Evolutionary conservation across 345 rosid species (phyloP).

Genomic region (Gossypium bickii): DNA sequence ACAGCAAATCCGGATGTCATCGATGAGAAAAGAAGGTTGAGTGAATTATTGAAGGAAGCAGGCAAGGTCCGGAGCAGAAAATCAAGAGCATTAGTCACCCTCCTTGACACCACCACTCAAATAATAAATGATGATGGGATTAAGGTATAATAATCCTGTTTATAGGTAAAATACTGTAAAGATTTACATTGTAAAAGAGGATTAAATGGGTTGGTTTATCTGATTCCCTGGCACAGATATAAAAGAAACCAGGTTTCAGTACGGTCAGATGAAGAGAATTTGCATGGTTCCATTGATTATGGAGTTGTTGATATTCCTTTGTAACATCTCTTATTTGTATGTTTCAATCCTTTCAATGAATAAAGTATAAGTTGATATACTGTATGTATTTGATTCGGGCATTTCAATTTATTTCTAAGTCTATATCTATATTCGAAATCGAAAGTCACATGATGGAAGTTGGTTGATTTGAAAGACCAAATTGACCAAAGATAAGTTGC

Average conservation of each 20-base stretch:
- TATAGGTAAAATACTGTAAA: constrained; percentile 21
- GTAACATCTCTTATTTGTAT: constrained; percentile 23
- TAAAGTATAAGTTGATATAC: neutral
- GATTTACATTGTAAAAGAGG: constrained; percentile 1
- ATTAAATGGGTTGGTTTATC: constrained; percentile 23
- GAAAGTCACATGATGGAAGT: neutral
- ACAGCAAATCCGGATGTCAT: constrained; percentile 90
- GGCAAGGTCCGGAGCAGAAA: constrained; percentile 70
- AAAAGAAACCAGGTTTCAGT: neutral
- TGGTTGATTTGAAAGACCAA: neutral
- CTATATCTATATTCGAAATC: no score
- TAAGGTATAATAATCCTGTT: constrained; percentile 26
- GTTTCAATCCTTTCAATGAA: constrained; percentile 23
- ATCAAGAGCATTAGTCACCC: constrained; percentile 62
- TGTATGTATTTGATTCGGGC: no score
- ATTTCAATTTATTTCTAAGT: no score
- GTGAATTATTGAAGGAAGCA: constrained; percentile 78
- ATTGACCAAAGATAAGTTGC: constrained; percentile 1
- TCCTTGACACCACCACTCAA: constrained; percentile 50
- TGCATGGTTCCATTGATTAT: constrained; percentile 18
- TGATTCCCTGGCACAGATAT: neutral
- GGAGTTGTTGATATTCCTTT: constrained; percentile 18
- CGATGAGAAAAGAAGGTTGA: constrained; percentile 71
- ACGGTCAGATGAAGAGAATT: neutral
- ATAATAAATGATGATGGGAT: constrained; percentile 28